These are phyloP conservation scores for Actinomortierella ambigua DNA, from an alignment of 371 early-diverging fungal genomes.

Conservation along the genomic window DNA sequence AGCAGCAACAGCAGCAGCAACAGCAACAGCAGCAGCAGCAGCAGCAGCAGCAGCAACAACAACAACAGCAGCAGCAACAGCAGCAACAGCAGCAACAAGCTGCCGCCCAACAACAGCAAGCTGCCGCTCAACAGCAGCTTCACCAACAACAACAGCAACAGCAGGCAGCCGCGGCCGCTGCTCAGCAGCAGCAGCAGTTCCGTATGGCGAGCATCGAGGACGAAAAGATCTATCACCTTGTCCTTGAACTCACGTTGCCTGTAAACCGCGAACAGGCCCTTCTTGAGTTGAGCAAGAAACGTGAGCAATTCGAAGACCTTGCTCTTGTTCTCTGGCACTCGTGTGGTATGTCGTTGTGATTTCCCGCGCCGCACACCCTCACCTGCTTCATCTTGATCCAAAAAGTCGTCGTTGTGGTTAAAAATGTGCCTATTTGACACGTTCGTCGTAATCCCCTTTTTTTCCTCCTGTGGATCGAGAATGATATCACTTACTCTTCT, in stretches of 20 bases:
- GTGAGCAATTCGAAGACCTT: conserved; percentile 93
- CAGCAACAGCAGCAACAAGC: conserved; percentile 7
- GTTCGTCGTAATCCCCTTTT: background rate
- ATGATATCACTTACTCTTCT: too few species aligned
- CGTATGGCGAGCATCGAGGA: conserved; percentile 66
- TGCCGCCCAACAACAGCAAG: conserved; percentile 3
- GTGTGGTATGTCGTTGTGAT: conserved; percentile 70
- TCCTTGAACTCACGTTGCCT: conserved; percentile 84
- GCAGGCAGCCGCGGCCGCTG: background rate
- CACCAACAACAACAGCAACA: conserved; percentile 5
- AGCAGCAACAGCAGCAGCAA: conserved; percentile 24
- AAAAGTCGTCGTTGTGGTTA: background rate
- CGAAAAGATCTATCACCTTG: conserved; percentile 86
- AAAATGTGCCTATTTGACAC: background rate
- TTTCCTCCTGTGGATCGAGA: background rate
- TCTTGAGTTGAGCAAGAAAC: conserved; percentile 89
- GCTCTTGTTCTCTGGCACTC: conserved; percentile 97
- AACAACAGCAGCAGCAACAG: conserved; percentile 9
- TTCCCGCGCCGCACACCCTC: background rate
- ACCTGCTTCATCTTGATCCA: background rate
- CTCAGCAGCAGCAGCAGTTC: conserved; percentile 51
- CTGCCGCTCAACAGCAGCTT: conserved; percentile 1
- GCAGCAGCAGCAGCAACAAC: conserved; percentile 19
- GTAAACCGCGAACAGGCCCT: conserved; percentile 85
- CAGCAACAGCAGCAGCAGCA: conserved; percentile 17